Evolutionary conservation across 805 yeast genomes (phyloP).

Genomic region (Candida chilensis): DNA sequence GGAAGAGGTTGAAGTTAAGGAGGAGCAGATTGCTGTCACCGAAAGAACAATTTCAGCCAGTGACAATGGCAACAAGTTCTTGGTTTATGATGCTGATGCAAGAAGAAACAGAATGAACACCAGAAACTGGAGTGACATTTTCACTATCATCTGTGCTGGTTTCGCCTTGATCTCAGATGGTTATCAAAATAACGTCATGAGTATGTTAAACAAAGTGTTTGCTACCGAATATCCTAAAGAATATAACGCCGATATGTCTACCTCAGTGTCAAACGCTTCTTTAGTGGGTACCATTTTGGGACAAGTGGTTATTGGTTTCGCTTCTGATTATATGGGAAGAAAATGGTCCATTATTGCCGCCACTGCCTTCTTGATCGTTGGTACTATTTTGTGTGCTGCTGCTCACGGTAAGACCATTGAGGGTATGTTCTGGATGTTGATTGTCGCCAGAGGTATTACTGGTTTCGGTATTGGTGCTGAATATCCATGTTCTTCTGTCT

Average conservation of each 20-base stretch:
- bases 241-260: slow-evolving; percentile 38
- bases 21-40: too few relatives aligned
- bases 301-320: slow-evolving; percentile 54
- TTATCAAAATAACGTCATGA: slow-evolving; percentile 67
- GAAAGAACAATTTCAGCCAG: too few relatives aligned
- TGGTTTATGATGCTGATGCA: slow-evolving; percentile 1
- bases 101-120: neutral
- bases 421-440: slow-evolving; percentile 74
- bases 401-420: slow-evolving; percentile 47
- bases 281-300: slow-evolving; percentile 67
- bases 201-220: slow-evolving; percentile 56
- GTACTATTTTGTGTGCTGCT: slow-evolving; percentile 61
- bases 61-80: neutral
- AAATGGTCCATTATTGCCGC: slow-evolving; percentile 64
- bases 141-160: slow-evolving; percentile 57
- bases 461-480: slow-evolving; percentile 81
- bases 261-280: slow-evolving; percentile 62
- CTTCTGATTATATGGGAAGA: slow-evolving; percentile 60
- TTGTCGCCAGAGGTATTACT: slow-evolving; percentile 63
- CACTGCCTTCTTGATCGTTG: slow-evolving; percentile 51
- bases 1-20: too few relatives aligned
- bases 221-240: slow-evolving; percentile 33
- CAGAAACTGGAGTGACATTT: slow-evolving; percentile 11
- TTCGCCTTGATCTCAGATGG: slow-evolving; percentile 74
- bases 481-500: slow-evolving; percentile 59